Evolutionary conservation across 2,329 filamentous ascomycete genomes (phyloP), one percentile per base, ranked within the genome.

Genomic region (Sporothrix curviconia): DNA sequence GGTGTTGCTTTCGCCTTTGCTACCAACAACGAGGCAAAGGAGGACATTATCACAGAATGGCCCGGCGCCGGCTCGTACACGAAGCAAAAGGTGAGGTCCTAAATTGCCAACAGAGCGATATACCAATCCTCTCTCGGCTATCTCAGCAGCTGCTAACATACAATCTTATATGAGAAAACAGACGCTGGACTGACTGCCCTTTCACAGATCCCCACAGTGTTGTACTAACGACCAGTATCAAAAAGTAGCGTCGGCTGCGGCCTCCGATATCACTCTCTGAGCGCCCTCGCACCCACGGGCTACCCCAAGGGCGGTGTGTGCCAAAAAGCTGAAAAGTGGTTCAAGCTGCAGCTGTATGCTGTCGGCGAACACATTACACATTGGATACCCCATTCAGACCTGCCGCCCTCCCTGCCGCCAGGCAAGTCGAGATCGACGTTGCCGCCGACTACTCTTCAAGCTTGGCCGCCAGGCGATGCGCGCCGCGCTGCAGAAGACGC

Each of bases 261-360:
- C 61, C 92, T n/a, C 92, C 58, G 94, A 99, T 78, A 97, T 97
- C 67, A 90, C 94, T 60, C n/a, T n/a, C n/a, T n/a, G n/a, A 92
- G 97, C 74, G 94, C 94, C 63, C 82, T 97, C 63, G 92, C 94
- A 55, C 94, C 94, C 30, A 97, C 94, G 40, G 94, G 94, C 62
- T 97, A 97, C 72, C 94, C 94, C 65, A 97, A 97, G 78, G 90
- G 90, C 34, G 92, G 92, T 63, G 92, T 99, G 65, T n/a, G n/a
- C n/a, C 94, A 97, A 74, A 97, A 97, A 77, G 92, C 97, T 24
- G 94, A n/a, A n/a, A n/a, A 97, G 76, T 99, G 94, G 94, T 97
- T 99, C 82, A 97, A 97, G 79, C 82, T 99, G 65, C 94, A 99
- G 76, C 84, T 99, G n/a, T 58, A 97, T 97, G 94, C 82, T 96